Base-by-base conservation (phyloP, 768 basidiomycete species). In the Tricholoma saponaceum region DNA sequence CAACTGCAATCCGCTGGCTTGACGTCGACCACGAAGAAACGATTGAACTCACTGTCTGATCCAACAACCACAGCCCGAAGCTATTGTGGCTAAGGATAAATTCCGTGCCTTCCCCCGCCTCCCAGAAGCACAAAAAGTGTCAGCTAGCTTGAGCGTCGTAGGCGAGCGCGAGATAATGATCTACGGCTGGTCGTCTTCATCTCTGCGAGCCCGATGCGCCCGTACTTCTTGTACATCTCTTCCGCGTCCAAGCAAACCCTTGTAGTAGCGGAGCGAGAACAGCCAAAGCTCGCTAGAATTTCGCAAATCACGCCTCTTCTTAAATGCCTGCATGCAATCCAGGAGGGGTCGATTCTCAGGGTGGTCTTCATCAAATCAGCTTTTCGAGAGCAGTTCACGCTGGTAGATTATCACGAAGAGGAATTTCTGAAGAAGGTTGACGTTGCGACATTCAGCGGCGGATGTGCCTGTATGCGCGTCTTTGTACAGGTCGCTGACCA, bases 371-470 rank as follows among this genome's bases (percentile, higher is more conserved):
- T 67, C 55, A 10, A 67, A 70, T 51, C 68, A 70, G 8, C 20
- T 51, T 26, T 35, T 26, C n/a, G 59, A 52, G 14, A 58, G 63
- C 7, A 51, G 56, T 1, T 28, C 49, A 22, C 52, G 43, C 10
- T 70, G 69, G 52, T 65, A 67, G 22, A 71, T 66, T 71, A 73
- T 68, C 41, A 73, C 20, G 53, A 65, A 70, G 1, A 69, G 52
- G 54, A 72, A 73, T 58, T 70, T 72, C 7, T 65, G 60, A 13
- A 71, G 58, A 13, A 52, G 39, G 39, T 68, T 62, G 16, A 71
- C 43, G 3, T 60, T 47, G 28, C 54, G 64, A 8, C 69, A 60
- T 16, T 56, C 60, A 26, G 67, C 39, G 30, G 18, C 47, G 25
- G 65, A 60, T 5, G 22, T 25, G 4, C 44, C 56, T 30, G 61